phyloP scores from a whole-genome alignment of 2,329 filamentous ascomycete species.

The Verticillium longisporum region DNA sequence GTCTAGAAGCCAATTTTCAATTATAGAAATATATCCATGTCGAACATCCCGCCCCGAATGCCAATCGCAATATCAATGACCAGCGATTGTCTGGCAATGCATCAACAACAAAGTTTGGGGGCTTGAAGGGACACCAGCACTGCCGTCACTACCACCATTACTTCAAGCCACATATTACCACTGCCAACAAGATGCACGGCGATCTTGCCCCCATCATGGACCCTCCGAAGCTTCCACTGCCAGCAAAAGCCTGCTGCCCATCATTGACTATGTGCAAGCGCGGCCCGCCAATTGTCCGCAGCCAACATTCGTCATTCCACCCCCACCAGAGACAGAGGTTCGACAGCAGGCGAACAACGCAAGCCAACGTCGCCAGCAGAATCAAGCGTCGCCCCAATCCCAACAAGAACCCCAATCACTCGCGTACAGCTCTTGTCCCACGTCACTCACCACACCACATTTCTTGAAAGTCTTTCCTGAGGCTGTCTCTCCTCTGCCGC shows the following conservation, averaged over 20 bases:
- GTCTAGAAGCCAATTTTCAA: no score
- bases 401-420: not conserved
- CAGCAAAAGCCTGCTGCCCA: not conserved
- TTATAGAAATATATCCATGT: no score
- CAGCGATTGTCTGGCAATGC: not conserved
- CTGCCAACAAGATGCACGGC: not conserved
- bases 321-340: not conserved
- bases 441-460: not conserved
- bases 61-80: no score
- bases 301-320: not conserved
- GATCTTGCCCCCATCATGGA: not conserved
- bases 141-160: not conserved
- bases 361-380: not conserved
- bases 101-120: not conserved
- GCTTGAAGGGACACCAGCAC: not conserved
- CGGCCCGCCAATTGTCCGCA: not conserved
- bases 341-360: not conserved
- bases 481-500: slow-evolving; percentile 9
- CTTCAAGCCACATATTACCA: not conserved
- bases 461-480: no score
- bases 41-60: no score
- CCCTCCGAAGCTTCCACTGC: not conserved
- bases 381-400: not conserved
- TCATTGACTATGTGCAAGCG: not conserved
- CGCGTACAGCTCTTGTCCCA: not conserved